A percentile compares a stretch with the other conserved stretches of the same genome.
Conservation (phyloP, 163 green algal genomes). For the Chlorella variabilis region DNA sequence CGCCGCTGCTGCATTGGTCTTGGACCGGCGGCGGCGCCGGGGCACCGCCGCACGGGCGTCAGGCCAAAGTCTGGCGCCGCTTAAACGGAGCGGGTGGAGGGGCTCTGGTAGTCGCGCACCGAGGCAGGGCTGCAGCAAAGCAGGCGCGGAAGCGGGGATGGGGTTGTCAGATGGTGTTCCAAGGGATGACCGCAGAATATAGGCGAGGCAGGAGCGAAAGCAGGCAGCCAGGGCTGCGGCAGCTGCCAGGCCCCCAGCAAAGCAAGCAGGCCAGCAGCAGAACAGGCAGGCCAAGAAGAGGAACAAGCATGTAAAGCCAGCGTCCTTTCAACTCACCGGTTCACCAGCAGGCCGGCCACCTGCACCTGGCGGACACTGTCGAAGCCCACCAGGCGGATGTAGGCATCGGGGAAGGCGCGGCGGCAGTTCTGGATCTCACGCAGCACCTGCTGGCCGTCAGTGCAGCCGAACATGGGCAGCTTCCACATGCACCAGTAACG, state of each 20-base stretch:
- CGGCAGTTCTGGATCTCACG: conserved; percentile 74
- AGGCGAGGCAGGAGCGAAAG: too few relatives aligned
- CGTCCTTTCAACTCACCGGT: conserved; percentile 58
- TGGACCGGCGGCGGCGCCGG: neutral
- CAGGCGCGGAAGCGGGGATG: too few relatives aligned
- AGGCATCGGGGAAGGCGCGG: conserved; percentile 86
- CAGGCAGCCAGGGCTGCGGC: too few relatives aligned
- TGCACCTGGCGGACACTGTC: conserved; percentile 56
- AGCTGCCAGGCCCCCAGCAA: too few relatives aligned
- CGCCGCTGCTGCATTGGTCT: conserved; percentile 13
- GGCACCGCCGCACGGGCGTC: too few relatives aligned
- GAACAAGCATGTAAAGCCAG: too few relatives aligned
- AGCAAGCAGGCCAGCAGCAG: neutral
- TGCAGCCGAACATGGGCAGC: conserved; percentile 85
- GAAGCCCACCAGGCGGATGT: conserved; percentile 89
- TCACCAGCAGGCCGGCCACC: conserved; percentile 83
- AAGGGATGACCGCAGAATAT: too few relatives aligned
- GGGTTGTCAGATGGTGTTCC: too few relatives aligned
- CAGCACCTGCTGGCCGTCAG: conserved; percentile 38
- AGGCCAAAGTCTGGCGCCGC: conserved; percentile 33
- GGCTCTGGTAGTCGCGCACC: conserved; percentile 30
- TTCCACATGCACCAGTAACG: conserved; percentile 48
- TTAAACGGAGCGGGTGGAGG: conserved; percentile 33
- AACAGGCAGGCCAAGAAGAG: too few relatives aligned
- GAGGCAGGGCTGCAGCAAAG: neutral